These are phyloP conservation scores for Talaromyces rugulosus DNA, from an alignment of 2,329 filamentous ascomycete genomes.

Conservation along the genomic window DNA sequence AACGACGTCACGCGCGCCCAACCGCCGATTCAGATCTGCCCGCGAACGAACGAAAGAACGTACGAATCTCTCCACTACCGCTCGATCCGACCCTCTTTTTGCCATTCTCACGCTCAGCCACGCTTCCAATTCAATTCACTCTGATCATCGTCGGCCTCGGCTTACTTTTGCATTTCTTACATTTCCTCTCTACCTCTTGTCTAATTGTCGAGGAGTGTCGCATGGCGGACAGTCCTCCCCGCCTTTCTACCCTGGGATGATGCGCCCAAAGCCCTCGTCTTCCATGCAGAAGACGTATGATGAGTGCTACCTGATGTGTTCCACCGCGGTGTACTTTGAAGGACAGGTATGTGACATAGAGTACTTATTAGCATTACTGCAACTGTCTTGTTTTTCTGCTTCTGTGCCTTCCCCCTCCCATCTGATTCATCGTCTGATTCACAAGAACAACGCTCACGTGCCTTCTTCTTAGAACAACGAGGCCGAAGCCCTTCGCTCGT, in stretches of 20 bases:
- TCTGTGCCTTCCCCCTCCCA: neutral
- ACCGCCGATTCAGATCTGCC: constrained; percentile 16
- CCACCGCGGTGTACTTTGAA: constrained; percentile 94
- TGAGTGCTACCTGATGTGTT: constrained; percentile 91
- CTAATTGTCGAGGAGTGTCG: constrained; percentile 5
- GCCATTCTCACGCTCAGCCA: neutral
- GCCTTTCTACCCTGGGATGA: constrained; percentile 35
- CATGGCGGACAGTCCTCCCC: constrained; percentile 20
- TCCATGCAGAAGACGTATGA: constrained; percentile 96
- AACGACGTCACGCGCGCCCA: constrained; percentile 30
- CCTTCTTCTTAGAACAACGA: constrained; percentile 68
- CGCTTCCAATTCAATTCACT: neutral
- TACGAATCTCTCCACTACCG: neutral
- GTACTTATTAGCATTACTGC: no score
- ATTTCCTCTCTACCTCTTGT: neutral
- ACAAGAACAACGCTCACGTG: neutral
- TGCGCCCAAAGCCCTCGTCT: constrained; percentile 58
- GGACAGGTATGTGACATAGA: constrained; percentile 60
- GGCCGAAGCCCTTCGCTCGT: constrained; percentile 81
- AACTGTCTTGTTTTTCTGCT: no score
- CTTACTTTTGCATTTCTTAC: no score
- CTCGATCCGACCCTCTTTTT: neutral
- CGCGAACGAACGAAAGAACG: neutral
- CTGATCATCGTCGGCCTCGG: no score
- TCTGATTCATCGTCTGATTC: neutral